phyloP scores from a whole-genome alignment of 306 rosid genomes.

The Chamaecrista fasciculata region DNA sequence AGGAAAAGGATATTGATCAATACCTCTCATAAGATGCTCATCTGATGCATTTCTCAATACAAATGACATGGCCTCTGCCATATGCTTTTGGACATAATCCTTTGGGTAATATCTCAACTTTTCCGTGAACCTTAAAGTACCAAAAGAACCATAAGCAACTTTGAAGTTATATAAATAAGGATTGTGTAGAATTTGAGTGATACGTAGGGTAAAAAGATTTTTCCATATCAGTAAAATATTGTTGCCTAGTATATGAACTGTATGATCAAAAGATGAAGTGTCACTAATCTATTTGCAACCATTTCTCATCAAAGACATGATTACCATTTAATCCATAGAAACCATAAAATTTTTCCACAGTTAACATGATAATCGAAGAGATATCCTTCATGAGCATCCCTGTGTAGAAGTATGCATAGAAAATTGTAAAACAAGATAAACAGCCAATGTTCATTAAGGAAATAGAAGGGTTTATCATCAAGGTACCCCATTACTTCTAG shows the following conservation, averaged over 20 bases:
- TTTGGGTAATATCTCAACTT: constrained; percentile 78
- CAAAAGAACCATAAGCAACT: constrained; percentile 27
- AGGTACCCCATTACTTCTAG: not conserved
- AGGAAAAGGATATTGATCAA: constrained; percentile 1
- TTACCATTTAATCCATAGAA: not conserved
- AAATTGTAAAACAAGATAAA: not conserved
- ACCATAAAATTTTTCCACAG: not conserved
- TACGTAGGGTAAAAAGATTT: not conserved
- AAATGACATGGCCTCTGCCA: constrained; percentile 82
- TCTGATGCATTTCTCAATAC: constrained; percentile 74
- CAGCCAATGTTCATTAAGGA: not conserved
- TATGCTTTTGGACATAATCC: constrained; percentile 71
- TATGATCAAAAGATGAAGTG: no score
- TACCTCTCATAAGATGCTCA: constrained; percentile 79
- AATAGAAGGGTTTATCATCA: not conserved
- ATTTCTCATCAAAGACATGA: not conserved
- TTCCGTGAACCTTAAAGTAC: constrained; percentile 57
- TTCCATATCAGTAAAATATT: not conserved
- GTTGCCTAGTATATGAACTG: constrained; percentile 19
- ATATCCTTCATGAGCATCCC: not conserved
- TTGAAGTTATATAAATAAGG: constrained; percentile 1
- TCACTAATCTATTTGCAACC: not conserved
- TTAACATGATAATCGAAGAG: not conserved
- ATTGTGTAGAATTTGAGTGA: not conserved
- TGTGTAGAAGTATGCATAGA: not conserved